A percentile compares a stretch with the other conserved stretches of the same genome.
Conservation (phyloP, 805 yeast species). For the Yarrowia sp. region DNA sequence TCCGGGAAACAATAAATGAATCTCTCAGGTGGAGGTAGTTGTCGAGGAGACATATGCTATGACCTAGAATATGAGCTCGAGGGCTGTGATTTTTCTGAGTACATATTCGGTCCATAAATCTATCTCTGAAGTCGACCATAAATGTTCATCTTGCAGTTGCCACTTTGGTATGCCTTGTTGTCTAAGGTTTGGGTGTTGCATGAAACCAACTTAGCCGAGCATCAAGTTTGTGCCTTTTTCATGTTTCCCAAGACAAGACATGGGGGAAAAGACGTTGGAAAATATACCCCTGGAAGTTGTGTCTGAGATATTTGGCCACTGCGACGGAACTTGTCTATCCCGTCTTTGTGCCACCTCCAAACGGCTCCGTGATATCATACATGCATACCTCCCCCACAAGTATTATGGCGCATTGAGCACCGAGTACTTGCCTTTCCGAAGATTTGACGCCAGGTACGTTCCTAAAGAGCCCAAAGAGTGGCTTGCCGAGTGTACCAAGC, state of each 20-base stretch:
- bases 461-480: conserved; percentile 3
- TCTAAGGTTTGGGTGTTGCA: conserved; percentile 4
- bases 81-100: background rate
- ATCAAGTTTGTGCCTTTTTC: background rate
- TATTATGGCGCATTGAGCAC: conserved; percentile 3
- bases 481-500: conserved; percentile 6
- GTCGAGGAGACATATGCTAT: background rate
- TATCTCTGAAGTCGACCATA: background rate
- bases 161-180: background rate
- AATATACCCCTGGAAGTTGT: conserved; percentile 5
- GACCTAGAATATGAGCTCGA: background rate
- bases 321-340: background rate
- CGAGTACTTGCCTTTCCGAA: conserved; percentile 24
- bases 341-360: conserved; percentile 5
- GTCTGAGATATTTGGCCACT: background rate
- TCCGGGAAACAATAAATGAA: conserved; percentile 11
- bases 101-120: background rate
- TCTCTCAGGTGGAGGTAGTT: background rate
- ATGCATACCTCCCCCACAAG: conserved; percentile 9
- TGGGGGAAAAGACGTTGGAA: background rate
- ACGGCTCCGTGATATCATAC: conserved; percentile 23
- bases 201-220: background rate
- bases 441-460: conserved; percentile 9
- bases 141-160: conserved; percentile 7
- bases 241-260: background rate